Evolutionary conservation across 2,329 filamentous ascomycete species (phyloP), one percentile per base, ranked within the genome.

Genomic region (Chlorencoelia australis): DNA sequence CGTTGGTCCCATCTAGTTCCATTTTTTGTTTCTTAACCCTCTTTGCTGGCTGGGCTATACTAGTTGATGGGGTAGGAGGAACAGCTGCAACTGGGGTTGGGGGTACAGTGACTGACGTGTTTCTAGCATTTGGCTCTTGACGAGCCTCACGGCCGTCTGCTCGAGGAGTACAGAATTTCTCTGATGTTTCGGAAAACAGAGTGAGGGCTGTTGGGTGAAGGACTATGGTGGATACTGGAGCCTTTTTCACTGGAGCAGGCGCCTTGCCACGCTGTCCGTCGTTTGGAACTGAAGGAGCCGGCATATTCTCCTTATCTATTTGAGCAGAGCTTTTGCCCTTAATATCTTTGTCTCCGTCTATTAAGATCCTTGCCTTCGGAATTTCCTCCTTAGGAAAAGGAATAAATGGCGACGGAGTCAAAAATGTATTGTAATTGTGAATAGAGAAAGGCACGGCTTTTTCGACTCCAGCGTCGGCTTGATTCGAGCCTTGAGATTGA

Each of bases 401-500:
- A 1, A 75, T 82, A 55, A 81, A 87, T 0, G 88, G 76, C 0
- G 91, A 96, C 0, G 89, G 91, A 0, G 88, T 95, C 31, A 96
- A 70, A 52, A 86, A 91, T 42, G 79, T 78, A 53, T 87, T 94
- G 57, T 88, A 84, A 57, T 94, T 94, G 59, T 98, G 88, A 29
- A 98, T 80, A 1, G 88, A 95, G 45, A 84, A 89, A 8, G 80
- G 76, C 3, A 70, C 64, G 25, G 72, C 72, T 36, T 79, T 79
- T 46, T 69, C 77, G 22, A 73, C 72, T 14, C 71, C 65, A 1
- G 74, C 66, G 17, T 65, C 65, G 34, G 64, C 67, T 33, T 65
- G 70, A 39, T 64, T 63, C 49, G 66, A 67, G 47, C 73, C 75
- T 54, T 85, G 77, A 48, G 70, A 65, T 43, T 71, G 69, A 30